phyloP scores from a whole-genome alignment of 2,329 filamentous ascomycete species.

The Daldinia sp. region DNA sequence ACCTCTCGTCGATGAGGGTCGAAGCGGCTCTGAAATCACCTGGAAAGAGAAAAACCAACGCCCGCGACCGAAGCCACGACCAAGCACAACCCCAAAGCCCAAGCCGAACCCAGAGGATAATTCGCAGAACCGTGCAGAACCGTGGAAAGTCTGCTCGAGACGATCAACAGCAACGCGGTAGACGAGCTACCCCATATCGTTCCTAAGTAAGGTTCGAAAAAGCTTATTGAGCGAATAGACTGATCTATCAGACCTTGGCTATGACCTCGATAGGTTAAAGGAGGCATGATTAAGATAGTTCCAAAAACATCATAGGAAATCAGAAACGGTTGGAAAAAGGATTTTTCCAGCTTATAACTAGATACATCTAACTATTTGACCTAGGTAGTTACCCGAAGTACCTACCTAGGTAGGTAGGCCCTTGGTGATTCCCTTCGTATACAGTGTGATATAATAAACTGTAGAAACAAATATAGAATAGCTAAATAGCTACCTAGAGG shows the following conservation, averaged over 20 bases:
- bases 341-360: too few relatives aligned
- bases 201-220: background rate
- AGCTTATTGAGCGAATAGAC: background rate
- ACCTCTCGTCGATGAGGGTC: constrained; percentile 1
- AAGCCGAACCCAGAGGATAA: background rate
- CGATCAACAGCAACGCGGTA: background rate
- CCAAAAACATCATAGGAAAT: too few relatives aligned
- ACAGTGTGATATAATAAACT: too few relatives aligned
- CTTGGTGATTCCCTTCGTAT: too few relatives aligned
- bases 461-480: too few relatives aligned
- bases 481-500: too few relatives aligned
- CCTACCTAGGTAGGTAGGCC: too few relatives aligned
- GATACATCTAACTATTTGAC: too few relatives aligned
- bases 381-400: too few relatives aligned
- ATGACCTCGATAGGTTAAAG: background rate
- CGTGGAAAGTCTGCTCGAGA: background rate
- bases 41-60: background rate
- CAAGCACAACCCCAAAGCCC: background rate
- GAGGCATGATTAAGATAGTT: too few relatives aligned
- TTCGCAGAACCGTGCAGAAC: background rate
- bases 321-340: background rate
- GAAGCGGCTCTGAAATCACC: constrained; percentile 32
- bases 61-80: background rate
- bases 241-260: background rate
- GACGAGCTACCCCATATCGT: background rate